Evolutionary conservation across 306 rosid genomes (phyloP), one percentile per base, ranked within the genome.

Genomic region (Acacia acuminata): DNA sequence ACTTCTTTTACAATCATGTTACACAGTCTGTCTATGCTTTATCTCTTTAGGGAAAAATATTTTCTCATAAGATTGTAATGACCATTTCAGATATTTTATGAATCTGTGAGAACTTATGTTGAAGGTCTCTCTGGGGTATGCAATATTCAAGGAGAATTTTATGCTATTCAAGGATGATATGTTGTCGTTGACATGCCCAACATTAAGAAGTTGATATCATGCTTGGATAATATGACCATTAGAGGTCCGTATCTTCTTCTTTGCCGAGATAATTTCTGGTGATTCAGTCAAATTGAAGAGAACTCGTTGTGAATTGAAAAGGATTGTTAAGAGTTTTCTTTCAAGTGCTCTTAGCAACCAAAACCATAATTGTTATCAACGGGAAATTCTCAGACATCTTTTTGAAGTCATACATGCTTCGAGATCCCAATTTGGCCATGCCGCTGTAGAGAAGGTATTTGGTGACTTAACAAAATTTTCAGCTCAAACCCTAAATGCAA

Each of bases 1-100:
- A 44, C n/a, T 7, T 22, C 77, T n/a, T 55, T 13, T 79, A 8
- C 25, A 13, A 43, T 22, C 4, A 8, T 76, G 71, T 76, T 76
- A 1, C 30, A 40, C 2, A 43, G 45, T 10, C 48, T n/a, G n/a
- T n/a, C n/a, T n/a, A 15, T n/a, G 38, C 55, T 76, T 2, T 43
- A 81, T 27, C 19, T 16, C 16, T 43, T 44, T 44, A 27, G 2
- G 0, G 11, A n/a, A 8, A 12, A 1, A 3, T 3, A 15, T 38
- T 1, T 36, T 45, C 48, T 67, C 2, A 22, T 15, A 17, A 24
- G 60, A 78, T 34, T 77, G 58, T 70, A 16, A 63, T 82, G 12
- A 76, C 25, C 22, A 73, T 86, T 68, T 83, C 88, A 95, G 99
- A 80, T 95, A 55, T 95, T 90, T 81, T 92, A 87, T 61, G 94